A percentile compares a stretch with the other conserved stretches of the same genome.
phyloP scores from a whole-genome alignment of 345 rosid species.

The Euclidium syriacum region DNA sequence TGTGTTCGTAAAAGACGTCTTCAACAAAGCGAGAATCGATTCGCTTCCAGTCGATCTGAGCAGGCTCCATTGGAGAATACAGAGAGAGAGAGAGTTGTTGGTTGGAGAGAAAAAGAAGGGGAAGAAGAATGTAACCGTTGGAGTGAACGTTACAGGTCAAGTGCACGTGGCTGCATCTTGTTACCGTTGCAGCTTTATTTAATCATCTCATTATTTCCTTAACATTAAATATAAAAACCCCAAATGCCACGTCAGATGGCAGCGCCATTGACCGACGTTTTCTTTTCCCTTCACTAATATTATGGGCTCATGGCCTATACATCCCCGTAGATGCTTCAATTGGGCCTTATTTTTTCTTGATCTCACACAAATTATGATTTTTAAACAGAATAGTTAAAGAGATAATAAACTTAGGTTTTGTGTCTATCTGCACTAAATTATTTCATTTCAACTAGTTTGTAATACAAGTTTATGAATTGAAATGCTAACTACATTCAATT shows the following conservation, averaged over 20 bases:
- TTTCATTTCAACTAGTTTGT: too few relatives aligned
- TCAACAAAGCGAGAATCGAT: constrained; percentile 65
- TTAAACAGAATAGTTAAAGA: too few relatives aligned
- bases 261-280: too few relatives aligned
- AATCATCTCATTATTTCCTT: not conserved
- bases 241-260: not conserved
- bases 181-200: constrained; percentile 37
- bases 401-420: too few relatives aligned
- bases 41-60: constrained; percentile 87
- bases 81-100: not conserved
- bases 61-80: constrained; percentile 61
- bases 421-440: too few relatives aligned
- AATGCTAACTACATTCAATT: too few relatives aligned
- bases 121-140: constrained; percentile 34
- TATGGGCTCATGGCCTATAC: not conserved
- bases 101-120: not conserved
- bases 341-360: too few relatives aligned
- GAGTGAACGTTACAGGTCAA: constrained; percentile 24
- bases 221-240: not conserved
- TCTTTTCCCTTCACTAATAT: too few relatives aligned
- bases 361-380: too few relatives aligned
- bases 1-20: constrained; percentile 69
- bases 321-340: too few relatives aligned
- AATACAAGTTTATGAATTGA: too few relatives aligned
- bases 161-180: constrained; percentile 22